Evolutionary conservation across 129 eudicot genomes (phyloP).

Genomic region (Saussurea involucrata): DNA sequence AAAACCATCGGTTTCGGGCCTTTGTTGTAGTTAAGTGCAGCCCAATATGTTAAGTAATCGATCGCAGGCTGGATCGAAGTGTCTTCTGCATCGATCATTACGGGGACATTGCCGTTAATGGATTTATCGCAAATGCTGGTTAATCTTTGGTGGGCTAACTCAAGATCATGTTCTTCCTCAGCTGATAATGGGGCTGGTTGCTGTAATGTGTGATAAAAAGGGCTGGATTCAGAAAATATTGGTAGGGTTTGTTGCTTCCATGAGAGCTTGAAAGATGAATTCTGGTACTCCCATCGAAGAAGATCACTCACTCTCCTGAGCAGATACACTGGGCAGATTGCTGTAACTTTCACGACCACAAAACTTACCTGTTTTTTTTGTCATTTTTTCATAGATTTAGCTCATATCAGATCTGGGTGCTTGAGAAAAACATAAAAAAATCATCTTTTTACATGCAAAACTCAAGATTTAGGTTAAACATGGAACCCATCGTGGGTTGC

Average conservation of each 20-base stretch:
- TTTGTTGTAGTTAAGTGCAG: constrained; percentile 41
- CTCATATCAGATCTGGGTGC: neutral
- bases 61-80: constrained; percentile 81
- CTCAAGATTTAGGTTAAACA: neutral
- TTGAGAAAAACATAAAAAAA: neutral
- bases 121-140: constrained; percentile 38
- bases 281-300: constrained; percentile 68
- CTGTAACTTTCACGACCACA: constrained; percentile 82
- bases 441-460: neutral
- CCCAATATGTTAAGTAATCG: constrained; percentile 70
- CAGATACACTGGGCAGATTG: constrained; percentile 55
- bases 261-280: constrained; percentile 60
- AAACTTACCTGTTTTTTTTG: constrained; percentile 60
- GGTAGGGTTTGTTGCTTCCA: constrained; percentile 81
- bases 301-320: constrained; percentile 72
- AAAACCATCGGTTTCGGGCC: constrained; percentile 43
- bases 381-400: neutral
- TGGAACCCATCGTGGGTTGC: no score
- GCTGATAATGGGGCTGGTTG: constrained; percentile 56
- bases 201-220: constrained; percentile 65
- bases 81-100: constrained; percentile 85
- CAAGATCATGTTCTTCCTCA: constrained; percentile 73
- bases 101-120: constrained; percentile 45
- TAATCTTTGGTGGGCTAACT: constrained; percentile 51
- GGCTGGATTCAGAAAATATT: constrained; percentile 61